phyloP scores from a whole-genome alignment of 1,139 yeast species.

The Pneumocystis murina region DNA sequence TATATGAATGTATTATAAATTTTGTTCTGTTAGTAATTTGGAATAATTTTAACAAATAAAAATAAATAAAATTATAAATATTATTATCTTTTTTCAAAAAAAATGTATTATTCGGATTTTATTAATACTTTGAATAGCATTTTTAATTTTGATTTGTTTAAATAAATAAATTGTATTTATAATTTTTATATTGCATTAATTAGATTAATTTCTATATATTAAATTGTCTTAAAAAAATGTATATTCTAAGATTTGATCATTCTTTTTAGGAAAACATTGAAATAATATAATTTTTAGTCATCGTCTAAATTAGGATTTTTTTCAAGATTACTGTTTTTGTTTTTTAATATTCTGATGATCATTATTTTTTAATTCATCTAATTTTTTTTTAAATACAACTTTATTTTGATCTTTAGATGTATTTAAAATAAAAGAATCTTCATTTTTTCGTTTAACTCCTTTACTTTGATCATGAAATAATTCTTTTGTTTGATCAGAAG shows the following conservation, averaged over 20 bases:
- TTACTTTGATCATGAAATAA: background rate
- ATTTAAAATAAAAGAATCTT: background rate
- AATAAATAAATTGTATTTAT: background rate
- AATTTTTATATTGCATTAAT: background rate
- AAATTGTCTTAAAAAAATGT: background rate
- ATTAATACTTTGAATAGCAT: background rate
- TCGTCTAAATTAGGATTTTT: background rate
- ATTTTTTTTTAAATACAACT: background rate
- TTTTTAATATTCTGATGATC: background rate
- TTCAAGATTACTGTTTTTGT: background rate
- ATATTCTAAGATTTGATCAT: background rate
- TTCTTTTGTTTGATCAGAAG: background rate
- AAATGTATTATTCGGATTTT: too few species aligned
- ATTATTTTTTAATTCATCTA: background rate
- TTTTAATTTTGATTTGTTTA: background rate
- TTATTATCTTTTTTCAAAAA: background rate
- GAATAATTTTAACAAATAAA: too few species aligned
- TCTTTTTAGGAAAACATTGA: too few species aligned
- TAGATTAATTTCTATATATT: background rate
- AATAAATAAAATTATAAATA: too few species aligned
- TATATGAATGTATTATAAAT: too few species aligned
- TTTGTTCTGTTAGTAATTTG: background rate
- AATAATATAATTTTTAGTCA: too few species aligned
- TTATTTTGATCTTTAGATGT: background rate
- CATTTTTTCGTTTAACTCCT: background rate